Evolutionary conservation across 2,329 filamentous ascomycete genomes (phyloP).

Genomic region (Neonectria punicea): DNA sequence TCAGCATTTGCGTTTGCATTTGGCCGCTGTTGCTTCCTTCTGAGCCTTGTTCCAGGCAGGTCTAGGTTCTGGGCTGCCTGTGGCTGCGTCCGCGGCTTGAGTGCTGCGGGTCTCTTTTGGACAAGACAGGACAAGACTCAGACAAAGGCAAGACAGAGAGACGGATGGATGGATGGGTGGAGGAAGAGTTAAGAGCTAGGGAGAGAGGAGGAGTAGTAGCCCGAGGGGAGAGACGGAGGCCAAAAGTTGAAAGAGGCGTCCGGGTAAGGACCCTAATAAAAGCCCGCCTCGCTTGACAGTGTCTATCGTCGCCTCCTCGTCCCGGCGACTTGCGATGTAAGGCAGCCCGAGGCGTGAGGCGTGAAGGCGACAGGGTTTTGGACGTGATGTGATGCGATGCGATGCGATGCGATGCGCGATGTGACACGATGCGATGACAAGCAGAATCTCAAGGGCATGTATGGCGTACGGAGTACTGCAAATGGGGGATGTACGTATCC

Average conservation of each 20-base stretch:
- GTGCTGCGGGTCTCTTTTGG: slow-evolving; percentile 3
- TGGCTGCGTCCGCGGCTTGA: slow-evolving; percentile 8
- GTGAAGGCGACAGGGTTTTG: slow-evolving; percentile 20
- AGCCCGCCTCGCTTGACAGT: slow-evolving; percentile 24
- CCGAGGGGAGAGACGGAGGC: not conserved
- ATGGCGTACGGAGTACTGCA: slow-evolving; percentile 10
- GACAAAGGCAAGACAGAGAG: not conserved
- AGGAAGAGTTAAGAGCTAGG: not conserved
- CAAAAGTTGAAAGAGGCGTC: slow-evolving; percentile 24
- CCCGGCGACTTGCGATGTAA: slow-evolving; percentile 24
- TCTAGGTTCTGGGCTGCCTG: slow-evolving; percentile 19
- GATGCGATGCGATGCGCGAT: slow-evolving; percentile 27
- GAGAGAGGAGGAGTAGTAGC: not conserved
- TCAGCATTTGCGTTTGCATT: slow-evolving; percentile 26
- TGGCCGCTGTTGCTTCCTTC: slow-evolving; percentile 30
- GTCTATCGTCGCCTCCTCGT: slow-evolving; percentile 33
- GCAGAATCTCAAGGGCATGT: slow-evolving; percentile 32
- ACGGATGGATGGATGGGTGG: not conserved
- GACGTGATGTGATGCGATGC: slow-evolving; percentile 34
- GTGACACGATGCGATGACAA: slow-evolving; percentile 20
- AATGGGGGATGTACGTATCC: not conserved
- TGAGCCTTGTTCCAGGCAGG: slow-evolving; percentile 29
- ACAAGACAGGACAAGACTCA: not conserved
- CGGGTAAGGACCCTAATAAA: slow-evolving; percentile 9
- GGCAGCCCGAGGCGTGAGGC: slow-evolving; percentile 21